Evolutionary conservation across 768 basidiomycete genomes (phyloP).

Genomic region (Hypholoma fasciculare): DNA sequence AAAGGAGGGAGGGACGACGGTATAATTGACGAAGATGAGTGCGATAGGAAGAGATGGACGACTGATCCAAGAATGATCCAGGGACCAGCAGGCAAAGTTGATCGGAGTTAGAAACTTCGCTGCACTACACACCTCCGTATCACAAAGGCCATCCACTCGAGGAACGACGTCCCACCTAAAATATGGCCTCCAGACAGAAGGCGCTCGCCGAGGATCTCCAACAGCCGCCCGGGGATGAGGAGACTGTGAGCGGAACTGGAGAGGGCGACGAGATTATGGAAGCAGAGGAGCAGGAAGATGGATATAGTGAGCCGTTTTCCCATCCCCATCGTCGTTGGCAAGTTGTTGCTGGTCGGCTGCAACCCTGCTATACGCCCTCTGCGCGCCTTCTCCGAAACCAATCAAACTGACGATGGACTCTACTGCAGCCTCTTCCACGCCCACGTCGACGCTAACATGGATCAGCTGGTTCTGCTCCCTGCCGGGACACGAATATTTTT

Average conservation of each 20-base stretch:
- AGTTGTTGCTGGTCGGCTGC: slow-evolving; percentile 10
- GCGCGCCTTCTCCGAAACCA: neutral
- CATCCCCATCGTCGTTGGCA: slow-evolving; percentile 16
- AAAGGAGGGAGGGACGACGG: too few relatives aligned
- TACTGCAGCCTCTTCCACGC: slow-evolving; percentile 79
- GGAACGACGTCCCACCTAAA: slow-evolving; percentile 16
- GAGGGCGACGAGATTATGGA: slow-evolving; percentile 83
- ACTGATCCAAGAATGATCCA: neutral
- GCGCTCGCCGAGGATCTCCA: slow-evolving; percentile 44
- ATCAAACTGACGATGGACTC: slow-evolving; percentile 22
- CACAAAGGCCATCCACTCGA: slow-evolving; percentile 10
- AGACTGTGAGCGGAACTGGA: slow-evolving; percentile 54
- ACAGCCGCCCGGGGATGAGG: slow-evolving; percentile 61
- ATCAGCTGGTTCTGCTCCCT: slow-evolving; percentile 96
- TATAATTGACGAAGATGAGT: neutral
- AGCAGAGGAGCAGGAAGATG: slow-evolving; percentile 73
- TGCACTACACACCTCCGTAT: slow-evolving; percentile 12
- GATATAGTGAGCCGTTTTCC: slow-evolving; percentile 68
- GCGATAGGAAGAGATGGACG: neutral
- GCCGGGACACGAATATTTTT: slow-evolving; percentile 96
- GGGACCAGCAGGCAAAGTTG: slow-evolving; percentile 1
- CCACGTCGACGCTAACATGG: slow-evolving; percentile 91
- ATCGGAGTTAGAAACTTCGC: slow-evolving; percentile 38
- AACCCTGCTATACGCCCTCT: slow-evolving; percentile 9
- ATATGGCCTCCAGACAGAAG: slow-evolving; percentile 41